phyloP scores from a whole-genome alignment of 768 basidiomycete species.

The Gelatoporia subvermispora region DNA sequence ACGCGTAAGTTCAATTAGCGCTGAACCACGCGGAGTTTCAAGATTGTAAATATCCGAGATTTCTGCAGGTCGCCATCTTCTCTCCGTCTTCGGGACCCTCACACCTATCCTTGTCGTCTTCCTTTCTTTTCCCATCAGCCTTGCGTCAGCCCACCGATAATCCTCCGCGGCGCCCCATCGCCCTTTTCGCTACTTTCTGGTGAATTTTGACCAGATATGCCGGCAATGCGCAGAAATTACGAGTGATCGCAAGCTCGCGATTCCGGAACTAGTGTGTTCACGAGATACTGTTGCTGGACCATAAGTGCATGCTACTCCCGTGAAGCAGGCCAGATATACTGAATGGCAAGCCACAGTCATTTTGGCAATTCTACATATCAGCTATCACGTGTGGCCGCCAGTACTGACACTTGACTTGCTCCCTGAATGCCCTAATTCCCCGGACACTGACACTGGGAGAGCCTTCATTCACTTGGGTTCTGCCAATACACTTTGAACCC shows the following conservation, averaged over 20 bases:
- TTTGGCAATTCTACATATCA: slow-evolving; percentile 1
- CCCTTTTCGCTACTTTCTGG: neutral
- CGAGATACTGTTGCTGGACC: too few species aligned
- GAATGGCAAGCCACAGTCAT: too few species aligned
- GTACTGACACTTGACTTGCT: slow-evolving; percentile 7
- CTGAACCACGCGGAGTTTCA: slow-evolving; percentile 18
- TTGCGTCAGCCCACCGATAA: slow-evolving; percentile 8
- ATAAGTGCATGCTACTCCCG: neutral
- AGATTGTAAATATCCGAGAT: slow-evolving; percentile 21
- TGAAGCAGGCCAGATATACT: neutral
- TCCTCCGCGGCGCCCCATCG: slow-evolving; percentile 1
- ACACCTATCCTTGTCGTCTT: slow-evolving; percentile 6
- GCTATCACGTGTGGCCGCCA: neutral
- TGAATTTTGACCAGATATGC: neutral
- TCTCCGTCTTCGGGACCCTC: slow-evolving; percentile 3
- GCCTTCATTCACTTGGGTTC: slow-evolving; percentile 4
- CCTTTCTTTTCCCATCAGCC: neutral
- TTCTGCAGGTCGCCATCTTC: slow-evolving; percentile 13
- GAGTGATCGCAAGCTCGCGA: neutral
- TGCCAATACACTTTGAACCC: slow-evolving; percentile 8
- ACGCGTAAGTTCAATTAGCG: slow-evolving; percentile 22
- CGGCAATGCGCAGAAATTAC: neutral
- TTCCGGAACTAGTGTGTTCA: too few species aligned
- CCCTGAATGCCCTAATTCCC: slow-evolving; percentile 8
- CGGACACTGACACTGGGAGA: slow-evolving; percentile 13